These are phyloP conservation scores for Cornus controversa DNA, from an alignment of 148 eudicot genomes.

Conservation along the genomic window DNA sequence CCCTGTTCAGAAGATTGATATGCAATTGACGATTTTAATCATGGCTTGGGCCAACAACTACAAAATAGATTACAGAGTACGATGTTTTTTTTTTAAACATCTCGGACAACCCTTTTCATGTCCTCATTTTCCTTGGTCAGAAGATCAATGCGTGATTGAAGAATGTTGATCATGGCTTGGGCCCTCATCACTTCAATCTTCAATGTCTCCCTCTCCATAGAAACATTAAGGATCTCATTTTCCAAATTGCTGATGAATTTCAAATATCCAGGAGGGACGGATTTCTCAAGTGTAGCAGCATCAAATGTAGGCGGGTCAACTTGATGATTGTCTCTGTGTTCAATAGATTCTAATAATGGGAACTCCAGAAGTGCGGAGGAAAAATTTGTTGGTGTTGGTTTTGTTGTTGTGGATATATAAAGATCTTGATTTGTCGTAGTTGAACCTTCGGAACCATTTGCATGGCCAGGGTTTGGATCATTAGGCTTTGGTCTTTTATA, in stretches of 20 bases:
- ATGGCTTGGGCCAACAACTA: not conserved
- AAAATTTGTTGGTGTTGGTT: slow-evolving; percentile 33
- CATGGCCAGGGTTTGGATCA: slow-evolving; percentile 54
- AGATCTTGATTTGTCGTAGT: slow-evolving; percentile 56
- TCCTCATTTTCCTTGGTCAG: slow-evolving; percentile 58
- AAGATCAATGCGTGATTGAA: slow-evolving; percentile 61
- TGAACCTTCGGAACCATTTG: slow-evolving; percentile 69
- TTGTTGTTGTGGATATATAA: slow-evolving; percentile 42
- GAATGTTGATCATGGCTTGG: slow-evolving; percentile 80
- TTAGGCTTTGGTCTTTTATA: slow-evolving; percentile 47
- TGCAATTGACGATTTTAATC: not conserved
- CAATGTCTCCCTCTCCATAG: slow-evolving; percentile 75
- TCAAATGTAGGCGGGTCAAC: slow-evolving; percentile 38
- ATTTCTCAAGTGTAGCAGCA: slow-evolving; percentile 53
- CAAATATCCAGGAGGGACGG: slow-evolving; percentile 75
- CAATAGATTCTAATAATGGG: slow-evolving; percentile 49
- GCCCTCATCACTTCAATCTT: slow-evolving; percentile 86
- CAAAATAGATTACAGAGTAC: not conserved
- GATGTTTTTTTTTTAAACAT: not conserved
- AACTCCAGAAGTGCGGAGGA: slow-evolving; percentile 51
- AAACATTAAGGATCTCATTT: slow-evolving; percentile 64
- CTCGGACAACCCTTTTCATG: slow-evolving; percentile 30
- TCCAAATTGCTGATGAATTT: slow-evolving; percentile 69
- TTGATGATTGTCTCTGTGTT: slow-evolving; percentile 38
- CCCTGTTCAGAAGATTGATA: not conserved